Percentiles rank a stretch among this genome's conserved stretches.
Evolutionary conservation across 805 yeast species (phyloP).

Genomic region (Saccharomycopsis synnaedendra): DNA sequence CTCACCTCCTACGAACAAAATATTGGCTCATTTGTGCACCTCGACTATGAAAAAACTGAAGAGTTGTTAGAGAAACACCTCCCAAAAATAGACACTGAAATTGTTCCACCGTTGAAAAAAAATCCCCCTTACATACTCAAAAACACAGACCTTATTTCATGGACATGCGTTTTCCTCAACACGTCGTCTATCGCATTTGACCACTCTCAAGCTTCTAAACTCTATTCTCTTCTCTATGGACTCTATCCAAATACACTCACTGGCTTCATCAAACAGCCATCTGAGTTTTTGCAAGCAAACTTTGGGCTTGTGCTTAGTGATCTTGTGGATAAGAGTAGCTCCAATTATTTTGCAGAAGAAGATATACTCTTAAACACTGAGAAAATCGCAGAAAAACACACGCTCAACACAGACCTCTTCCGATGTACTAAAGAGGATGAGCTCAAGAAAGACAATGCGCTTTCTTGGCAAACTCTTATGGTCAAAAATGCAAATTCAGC

Average conservation of each 20-base stretch:
- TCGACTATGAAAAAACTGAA: background rate
- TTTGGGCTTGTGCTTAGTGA: slow-evolving; percentile 5
- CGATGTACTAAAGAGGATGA: slow-evolving; percentile 10
- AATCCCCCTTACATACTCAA: background rate
- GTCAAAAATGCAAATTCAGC: slow-evolving; percentile 1
- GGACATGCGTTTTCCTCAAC: slow-evolving; percentile 4
- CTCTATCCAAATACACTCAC: slow-evolving; percentile 11
- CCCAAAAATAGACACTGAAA: background rate
- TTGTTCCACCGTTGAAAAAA: background rate
- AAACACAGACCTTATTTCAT: background rate
- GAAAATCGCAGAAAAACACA: slow-evolving; percentile 3
- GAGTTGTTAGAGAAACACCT: background rate
- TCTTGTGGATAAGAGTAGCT: slow-evolving; percentile 1
- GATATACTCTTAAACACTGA: slow-evolving; percentile 7
- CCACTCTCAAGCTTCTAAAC: slow-evolving; percentile 3
- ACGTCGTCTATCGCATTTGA: background rate
- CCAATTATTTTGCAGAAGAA: slow-evolving; percentile 7
- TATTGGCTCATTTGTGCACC: slow-evolving; percentile 6
- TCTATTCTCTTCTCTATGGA: slow-evolving; percentile 12
- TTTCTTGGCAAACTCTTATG: background rate
- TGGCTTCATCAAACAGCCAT: slow-evolving; percentile 7
- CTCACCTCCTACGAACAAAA: slow-evolving; percentile 9
- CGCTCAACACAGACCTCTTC: slow-evolving; percentile 9
- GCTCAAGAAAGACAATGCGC: background rate
- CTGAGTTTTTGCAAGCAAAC: slow-evolving; percentile 3